Conservation (phyloP, 352 stramenopile genomes). For the Plasmopara muralis region DNA sequence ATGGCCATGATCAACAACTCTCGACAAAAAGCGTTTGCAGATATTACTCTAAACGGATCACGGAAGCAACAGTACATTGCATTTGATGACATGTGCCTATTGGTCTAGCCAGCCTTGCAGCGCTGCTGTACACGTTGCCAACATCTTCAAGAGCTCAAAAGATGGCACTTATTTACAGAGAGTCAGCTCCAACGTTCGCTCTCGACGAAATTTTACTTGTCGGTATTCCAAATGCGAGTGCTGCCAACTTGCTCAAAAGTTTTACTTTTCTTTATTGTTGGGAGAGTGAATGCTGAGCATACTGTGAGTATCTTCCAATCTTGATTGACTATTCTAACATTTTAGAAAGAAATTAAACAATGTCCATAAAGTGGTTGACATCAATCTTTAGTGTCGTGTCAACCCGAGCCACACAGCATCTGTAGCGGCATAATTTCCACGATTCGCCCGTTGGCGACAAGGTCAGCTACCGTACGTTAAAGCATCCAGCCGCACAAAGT, state of each 20-base stretch:
- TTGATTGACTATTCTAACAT: too few species aligned
- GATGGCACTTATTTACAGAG: constrained; percentile 25
- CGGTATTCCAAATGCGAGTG: background rate
- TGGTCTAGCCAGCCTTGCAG: constrained; percentile 13
- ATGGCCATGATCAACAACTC: constrained; percentile 20
- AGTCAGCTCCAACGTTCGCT: constrained; percentile 11
- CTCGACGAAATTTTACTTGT: background rate
- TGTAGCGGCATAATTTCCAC: too few species aligned
- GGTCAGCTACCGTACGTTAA: too few species aligned
- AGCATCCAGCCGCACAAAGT: too few species aligned
- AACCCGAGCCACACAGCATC: too few species aligned
- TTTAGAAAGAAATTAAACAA: too few species aligned
- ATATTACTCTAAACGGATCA: constrained; percentile 2
- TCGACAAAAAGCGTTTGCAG: constrained; percentile 9
- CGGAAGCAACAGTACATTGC: constrained; percentile 14
- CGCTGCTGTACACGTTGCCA: constrained; percentile 6
- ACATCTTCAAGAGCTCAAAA: constrained; percentile 12
- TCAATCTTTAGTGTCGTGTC: too few species aligned
- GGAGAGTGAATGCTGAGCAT: too few species aligned
- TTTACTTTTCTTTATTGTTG: too few species aligned
- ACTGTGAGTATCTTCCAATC: too few species aligned
- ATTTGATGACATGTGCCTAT: constrained; percentile 26
- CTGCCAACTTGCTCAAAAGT: background rate
- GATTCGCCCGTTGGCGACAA: too few species aligned
- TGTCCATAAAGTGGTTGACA: too few species aligned